phyloP scores from a whole-genome alignment of 306 rosid species.

The Potentilla sterilis region DNA sequence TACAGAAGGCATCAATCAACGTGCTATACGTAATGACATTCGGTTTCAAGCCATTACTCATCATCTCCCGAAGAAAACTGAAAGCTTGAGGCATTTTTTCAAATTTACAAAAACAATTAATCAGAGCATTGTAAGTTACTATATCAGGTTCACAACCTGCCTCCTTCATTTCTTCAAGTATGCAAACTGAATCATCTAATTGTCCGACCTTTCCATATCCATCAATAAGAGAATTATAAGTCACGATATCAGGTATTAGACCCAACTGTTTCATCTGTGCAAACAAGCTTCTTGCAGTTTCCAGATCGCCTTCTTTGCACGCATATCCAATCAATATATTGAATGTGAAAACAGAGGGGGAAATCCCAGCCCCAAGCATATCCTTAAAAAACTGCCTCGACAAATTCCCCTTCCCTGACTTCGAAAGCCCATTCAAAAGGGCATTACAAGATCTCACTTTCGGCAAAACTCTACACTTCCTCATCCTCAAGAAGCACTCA shows the following conservation, averaged over 20 bases:
- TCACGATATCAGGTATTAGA: slow-evolving; percentile 62
- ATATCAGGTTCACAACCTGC: slow-evolving; percentile 68
- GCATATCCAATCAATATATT: slow-evolving; percentile 67
- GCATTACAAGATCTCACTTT: slow-evolving; percentile 80
- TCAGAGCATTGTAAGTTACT: slow-evolving; percentile 68
- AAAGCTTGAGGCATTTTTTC: slow-evolving; percentile 69
- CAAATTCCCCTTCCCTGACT: slow-evolving; percentile 50
- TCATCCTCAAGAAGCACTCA: slow-evolving; percentile 69
- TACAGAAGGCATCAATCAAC: slow-evolving; percentile 86
- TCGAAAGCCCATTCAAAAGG: slow-evolving; percentile 67
- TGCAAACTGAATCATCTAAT: slow-evolving; percentile 38
- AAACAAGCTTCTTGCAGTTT: slow-evolving; percentile 57
- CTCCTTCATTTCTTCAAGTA: slow-evolving; percentile 69
- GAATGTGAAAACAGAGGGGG: slow-evolving; percentile 71
- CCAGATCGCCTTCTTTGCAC: slow-evolving; percentile 75
- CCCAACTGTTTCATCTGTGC: slow-evolving; percentile 62
- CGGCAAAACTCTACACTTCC: slow-evolving; percentile 61
- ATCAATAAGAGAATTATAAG: slow-evolving; percentile 88
- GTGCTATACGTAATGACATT: slow-evolving; percentile 91
- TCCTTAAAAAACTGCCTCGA: slow-evolving; percentile 53
- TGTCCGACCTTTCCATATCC: slow-evolving; percentile 82
- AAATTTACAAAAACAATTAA: slow-evolving; percentile 78
- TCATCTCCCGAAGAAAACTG: slow-evolving; percentile 66
- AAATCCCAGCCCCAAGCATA: slow-evolving; percentile 65
- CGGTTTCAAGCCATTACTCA: slow-evolving; percentile 53